Evolutionary conservation across 768 basidiomycete genomes (phyloP).

Genomic region (Mycena capillaripes): DNA sequence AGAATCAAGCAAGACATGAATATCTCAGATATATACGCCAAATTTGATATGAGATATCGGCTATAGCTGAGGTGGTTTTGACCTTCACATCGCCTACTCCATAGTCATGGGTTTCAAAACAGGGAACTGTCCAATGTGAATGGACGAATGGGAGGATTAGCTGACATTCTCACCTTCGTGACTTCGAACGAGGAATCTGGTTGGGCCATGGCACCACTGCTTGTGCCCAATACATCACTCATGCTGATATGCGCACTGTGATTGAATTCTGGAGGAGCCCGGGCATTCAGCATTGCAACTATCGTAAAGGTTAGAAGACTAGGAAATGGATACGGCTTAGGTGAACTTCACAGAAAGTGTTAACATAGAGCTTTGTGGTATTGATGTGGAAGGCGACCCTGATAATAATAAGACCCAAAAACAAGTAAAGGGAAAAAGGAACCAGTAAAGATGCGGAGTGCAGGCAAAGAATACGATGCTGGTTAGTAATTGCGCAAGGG

Average conservation of each 20-base stretch:
- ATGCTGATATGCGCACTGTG: neutral
- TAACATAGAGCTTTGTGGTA: neutral
- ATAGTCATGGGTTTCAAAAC: neutral
- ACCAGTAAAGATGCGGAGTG: neutral
- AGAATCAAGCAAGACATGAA: neutral
- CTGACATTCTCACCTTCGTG: neutral
- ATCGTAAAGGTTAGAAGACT: neutral
- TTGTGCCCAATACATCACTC: neutral
- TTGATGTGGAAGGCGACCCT: neutral
- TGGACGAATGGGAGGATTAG: neutral
- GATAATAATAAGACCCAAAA: neutral
- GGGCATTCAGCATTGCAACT: conserved; percentile 1
- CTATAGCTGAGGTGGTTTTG: neutral
- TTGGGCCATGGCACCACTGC: neutral
- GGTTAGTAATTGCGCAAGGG: too few relatives aligned
- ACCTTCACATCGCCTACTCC: neutral
- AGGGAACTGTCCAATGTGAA: neutral
- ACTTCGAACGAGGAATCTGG: neutral
- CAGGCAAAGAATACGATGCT: neutral
- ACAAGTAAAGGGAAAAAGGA: neutral
- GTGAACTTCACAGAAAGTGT: neutral
- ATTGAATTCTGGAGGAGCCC: neutral
- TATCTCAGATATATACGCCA: neutral
- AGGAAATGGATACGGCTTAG: neutral
- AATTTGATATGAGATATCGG: neutral